These are phyloP conservation scores for Camelina sativa DNA, from an alignment of 345 rosid genomes.

Conservation along the genomic window DNA sequence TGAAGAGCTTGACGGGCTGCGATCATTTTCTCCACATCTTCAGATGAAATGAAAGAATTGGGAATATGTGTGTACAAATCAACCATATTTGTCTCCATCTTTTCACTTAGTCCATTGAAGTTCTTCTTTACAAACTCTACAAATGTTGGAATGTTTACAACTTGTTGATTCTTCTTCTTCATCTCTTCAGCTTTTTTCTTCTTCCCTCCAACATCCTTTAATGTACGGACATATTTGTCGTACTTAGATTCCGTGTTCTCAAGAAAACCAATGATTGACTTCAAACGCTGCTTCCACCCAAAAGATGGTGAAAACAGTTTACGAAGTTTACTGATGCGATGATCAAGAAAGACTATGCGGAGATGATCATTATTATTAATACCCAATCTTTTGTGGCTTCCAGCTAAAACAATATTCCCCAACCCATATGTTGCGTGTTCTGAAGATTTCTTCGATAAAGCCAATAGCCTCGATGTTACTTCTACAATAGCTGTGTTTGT, in stretches of 20 bases:
- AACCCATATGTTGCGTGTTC: neutral
- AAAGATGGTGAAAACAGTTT: neutral
- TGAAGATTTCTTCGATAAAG: neutral
- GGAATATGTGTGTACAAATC: conserved; percentile 49
- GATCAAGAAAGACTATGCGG: conserved; percentile 42
- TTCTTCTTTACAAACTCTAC: conserved; percentile 16
- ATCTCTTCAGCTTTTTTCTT: conserved; percentile 38
- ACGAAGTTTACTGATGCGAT: conserved; percentile 32
- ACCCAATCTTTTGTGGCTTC: conserved; percentile 38
- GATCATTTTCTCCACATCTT: conserved; percentile 29
- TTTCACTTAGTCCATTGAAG: neutral
- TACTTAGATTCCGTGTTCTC: too few relatives aligned
- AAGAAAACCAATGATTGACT: conserved; percentile 40
- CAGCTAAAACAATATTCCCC: conserved; percentile 47
- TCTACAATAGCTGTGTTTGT: conserved; percentile 46
- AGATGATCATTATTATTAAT: conserved; percentile 14
- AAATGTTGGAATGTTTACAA: conserved; percentile 1
- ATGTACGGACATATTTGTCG: too few relatives aligned
- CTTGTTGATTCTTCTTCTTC: conserved; percentile 18
- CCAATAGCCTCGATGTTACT: conserved; percentile 42
- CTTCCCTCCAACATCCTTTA: too few relatives aligned
- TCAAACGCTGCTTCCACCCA: conserved; percentile 42
- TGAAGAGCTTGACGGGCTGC: conserved; percentile 33
- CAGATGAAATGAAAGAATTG: conserved; percentile 25
- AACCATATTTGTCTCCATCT: conserved; percentile 29